Evolutionary conservation across 164 flowering plant genomes (phyloP).

Genomic region (Euptelea pleiosperma): DNA sequence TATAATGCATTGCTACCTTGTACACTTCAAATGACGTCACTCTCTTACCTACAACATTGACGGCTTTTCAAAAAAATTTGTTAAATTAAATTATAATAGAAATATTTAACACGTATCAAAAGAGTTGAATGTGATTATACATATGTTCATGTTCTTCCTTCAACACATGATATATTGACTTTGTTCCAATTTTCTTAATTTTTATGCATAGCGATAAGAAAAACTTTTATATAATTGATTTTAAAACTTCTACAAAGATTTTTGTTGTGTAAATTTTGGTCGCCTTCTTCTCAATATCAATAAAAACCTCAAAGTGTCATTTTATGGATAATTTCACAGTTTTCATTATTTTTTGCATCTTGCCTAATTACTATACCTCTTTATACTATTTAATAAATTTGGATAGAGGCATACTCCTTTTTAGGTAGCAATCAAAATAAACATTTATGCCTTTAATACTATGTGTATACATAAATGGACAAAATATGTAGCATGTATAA

Average conservation of each 20-base stretch:
- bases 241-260: constrained; percentile 4
- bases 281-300: constrained; percentile 5
- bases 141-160: no score
- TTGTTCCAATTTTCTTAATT: neutral
- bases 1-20: no score
- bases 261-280: neutral
- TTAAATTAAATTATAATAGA: no score
- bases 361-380: neutral
- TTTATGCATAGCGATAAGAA: constrained; percentile 7
- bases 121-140: neutral
- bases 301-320: neutral
- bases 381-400: neutral
- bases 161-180: neutral
- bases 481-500: neutral
- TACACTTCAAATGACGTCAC: no score
- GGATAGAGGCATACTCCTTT: neutral
- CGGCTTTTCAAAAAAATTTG: no score
- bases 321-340: neutral
- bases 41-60: no score
- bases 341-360: constrained; percentile 2
- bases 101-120: neutral
- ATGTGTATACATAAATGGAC: no score
- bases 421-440: no score
- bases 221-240: no score
- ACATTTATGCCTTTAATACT: no score